Base-by-base conservation (phyloP, 768 basidiomycete genomes). In the Boletellus sp. region DNA sequence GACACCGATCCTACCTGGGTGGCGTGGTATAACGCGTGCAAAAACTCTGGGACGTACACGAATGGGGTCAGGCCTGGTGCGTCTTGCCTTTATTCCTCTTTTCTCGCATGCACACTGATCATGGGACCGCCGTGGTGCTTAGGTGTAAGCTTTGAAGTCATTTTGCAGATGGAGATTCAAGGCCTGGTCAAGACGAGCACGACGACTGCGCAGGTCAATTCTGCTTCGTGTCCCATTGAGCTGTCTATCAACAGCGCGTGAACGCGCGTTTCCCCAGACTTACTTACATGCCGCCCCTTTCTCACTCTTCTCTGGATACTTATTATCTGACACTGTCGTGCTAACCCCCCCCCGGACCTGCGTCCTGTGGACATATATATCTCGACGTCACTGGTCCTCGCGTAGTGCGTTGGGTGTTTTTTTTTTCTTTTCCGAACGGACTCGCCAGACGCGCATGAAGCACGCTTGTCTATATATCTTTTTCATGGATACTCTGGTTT, bases 1-100 rank as follows among this genome's bases (percentile, higher is more conserved):
- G 75, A 79, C 39, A 80, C 85, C 5, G 94, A 97, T 68, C 73
- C 77, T 32, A 95, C 94, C 19, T 97, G 93, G 87, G 62, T 64
- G 7, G 81, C 80, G 47, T 89, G 86, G 82, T 87, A 93, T 64
- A 73, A 85, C 49, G 85, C 79, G 6, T 94, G 91, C 73, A 78
- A 77, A 70, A 85, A 90, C 63, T 60, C 66, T 35, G 73, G 66
- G 33, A 61, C 80, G 26, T 79, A 71, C 64, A 31, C 65, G 3
- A 69, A 70, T 61, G 80, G 78, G n/a, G 70, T 65, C 41, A 80
- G 84, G 47, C 81, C 78, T 48, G 75, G 84, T 91, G 60, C 28
- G 85, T 76, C 53, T 31, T 28, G 6, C 34, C 12, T 47, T 42
- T 43, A 20, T 26, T 42, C n/a, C 35, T 8, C 2, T n/a, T n/a